Evolutionary conservation across 2,329 filamentous ascomycete genomes (phyloP), one percentile per base, ranked within the genome.

Genomic region (Ustulina deusta): DNA sequence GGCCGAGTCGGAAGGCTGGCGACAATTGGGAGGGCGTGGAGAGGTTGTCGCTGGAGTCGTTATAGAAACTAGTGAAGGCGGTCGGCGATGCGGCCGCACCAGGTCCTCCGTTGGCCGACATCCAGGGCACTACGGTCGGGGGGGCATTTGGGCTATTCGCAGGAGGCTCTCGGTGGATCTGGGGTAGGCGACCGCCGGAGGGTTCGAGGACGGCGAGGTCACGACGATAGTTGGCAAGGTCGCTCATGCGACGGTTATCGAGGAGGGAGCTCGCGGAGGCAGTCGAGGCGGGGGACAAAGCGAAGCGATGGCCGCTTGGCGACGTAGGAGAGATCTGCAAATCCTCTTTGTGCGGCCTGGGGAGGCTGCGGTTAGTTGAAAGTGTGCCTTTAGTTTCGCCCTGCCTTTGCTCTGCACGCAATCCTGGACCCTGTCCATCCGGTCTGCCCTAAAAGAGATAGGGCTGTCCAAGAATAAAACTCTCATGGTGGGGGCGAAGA

Each of bases 11-110:
- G 75, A 91, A 90, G 62, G 88, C 86, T 0, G 92, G 90, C 36
- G 93, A 94, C 61, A 93, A 81, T 74, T 93, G 93, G 34, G 88
- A 89, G 36, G 80, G 79, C 27, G 83, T 76, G 13, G 87, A 88
- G 61, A 91, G 76, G 75, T 89, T 90, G 75, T 94, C 92, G 81
- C 86, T 91, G 38, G 91, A 93, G 76, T 94, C 90, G 78, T 93
- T 89, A 80, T 89, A 91, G 79, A 93, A 94, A 78, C 84, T 91
- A 55, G 85, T 86, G 76, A 83, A 79, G 42, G 75, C 72, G 69
- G 75, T 79, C 57, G 76, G 78, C 65, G 81, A 77, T 61, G 78
- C 75, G 54, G 76, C 74, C 62, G 81, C 75, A 59, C 77, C 76
- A 64, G 78, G 73, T 58, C 65, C 75, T 69, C 75, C 79, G 76